Base-by-base conservation (phyloP, 306 rosid genomes). In the Pyrus communis region DNA sequence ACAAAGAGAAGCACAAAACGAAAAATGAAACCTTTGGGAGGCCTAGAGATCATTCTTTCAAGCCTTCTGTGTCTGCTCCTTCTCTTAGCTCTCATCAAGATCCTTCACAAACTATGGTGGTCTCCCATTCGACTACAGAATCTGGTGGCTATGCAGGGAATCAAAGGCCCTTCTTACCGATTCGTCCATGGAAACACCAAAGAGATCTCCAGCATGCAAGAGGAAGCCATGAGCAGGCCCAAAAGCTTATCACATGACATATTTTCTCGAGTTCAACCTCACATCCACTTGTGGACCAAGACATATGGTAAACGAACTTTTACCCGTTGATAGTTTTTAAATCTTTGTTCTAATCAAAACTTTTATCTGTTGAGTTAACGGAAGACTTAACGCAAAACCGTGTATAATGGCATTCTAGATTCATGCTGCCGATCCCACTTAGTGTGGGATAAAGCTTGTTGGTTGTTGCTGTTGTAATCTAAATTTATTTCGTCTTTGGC, bases 351-450 rank as follows among this genome's bases (percentile, higher is more conserved):
- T 15, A 51, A 38, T 0, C 42, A 38, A 38, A 38, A 38, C 10
- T 7, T 38, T 38, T 38, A 38, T 2, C 10, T 35, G 40, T 35
- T 35, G 8, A 35, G 40, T 7, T 35, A 38, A 38, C 42, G 2
- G 9, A 38, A 38, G 10, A 38, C 10, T 38, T 7, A 1, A 0
- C 0, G 9, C 42, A 38, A 38, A 38, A 38, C 0, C 10, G 40
- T 1, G 42, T 38, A 0, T 2, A 7, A 1, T 35, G 10, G 2
- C 2, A 0, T 38, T 35, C 1, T 38, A 38, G 9, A 7, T 38
- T 38, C 0, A 38, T 38, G 42, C 0, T 0, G 42, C 42, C 0
- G 0, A 1, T 38, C 42, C 0, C 0, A 38, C 9, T 7, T 38
- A 7, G 9, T 7, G 9, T 7, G 9, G 2, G 42, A 35, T 35